Evolutionary conservation across 257 asterid species (phyloP).

Genomic region (Solanum tacnaense): DNA sequence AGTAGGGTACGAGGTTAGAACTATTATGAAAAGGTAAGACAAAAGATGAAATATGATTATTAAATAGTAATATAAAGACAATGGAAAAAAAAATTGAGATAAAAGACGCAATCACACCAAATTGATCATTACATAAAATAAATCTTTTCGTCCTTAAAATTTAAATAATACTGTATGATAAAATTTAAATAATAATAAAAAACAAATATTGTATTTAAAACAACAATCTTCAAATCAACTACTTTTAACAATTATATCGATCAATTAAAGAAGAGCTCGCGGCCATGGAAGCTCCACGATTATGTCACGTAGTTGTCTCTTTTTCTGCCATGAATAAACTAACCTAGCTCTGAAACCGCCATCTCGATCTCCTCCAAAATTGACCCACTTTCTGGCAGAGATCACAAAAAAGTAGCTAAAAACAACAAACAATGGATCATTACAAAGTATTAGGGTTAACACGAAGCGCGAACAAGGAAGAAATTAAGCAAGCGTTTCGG

Average conservation of each 20-base stretch:
- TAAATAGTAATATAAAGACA: too few relatives aligned
- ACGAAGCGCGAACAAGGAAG: constrained; percentile 66
- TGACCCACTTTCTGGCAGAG: neutral
- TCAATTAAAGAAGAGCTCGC: neutral
- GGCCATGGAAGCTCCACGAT: neutral
- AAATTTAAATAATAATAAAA: too few relatives aligned
- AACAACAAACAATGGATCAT: constrained; percentile 44
- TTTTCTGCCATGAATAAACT: neutral
- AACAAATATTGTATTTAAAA: too few relatives aligned
- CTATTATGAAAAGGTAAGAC: too few relatives aligned
- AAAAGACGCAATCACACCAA: too few relatives aligned
- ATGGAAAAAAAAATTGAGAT: too few relatives aligned
- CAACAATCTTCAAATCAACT: neutral
- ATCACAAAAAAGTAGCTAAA: neutral
- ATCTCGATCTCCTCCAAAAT: neutral
- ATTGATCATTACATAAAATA: too few relatives aligned
- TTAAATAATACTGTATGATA: accelerated
- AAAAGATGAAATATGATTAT: too few relatives aligned
- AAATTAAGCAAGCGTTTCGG: constrained; percentile 76
- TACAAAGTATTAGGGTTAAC: constrained; percentile 53
- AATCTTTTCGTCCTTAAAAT: accelerated
- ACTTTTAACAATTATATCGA: neutral
- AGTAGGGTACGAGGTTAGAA: too few relatives aligned
- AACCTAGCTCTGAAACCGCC: neutral
- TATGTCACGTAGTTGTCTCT: neutral